Base-by-base conservation (phyloP, 2,329 filamentous ascomycete species). In the Cladosporium halotolerans region DNA sequence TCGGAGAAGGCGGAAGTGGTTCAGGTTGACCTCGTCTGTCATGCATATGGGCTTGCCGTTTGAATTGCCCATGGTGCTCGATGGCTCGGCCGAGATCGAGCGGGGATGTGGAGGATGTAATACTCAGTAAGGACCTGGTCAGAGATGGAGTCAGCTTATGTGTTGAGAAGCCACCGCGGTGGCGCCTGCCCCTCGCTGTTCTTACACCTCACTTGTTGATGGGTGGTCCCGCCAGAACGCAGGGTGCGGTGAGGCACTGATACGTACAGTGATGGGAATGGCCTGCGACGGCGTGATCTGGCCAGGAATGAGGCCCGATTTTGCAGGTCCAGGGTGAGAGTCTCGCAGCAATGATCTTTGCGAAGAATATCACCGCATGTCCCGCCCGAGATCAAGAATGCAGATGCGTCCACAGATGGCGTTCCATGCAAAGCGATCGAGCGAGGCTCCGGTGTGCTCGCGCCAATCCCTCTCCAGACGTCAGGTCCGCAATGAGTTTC, bases 21-120 rank as follows among this genome's bases (percentile, higher is more conserved):
- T 96, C 63, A 99, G 84, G 71, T 92, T 97, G 63, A 96, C 93
- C 85, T 96, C 88, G 76, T 95, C 91, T 74, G 86, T 88, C 74
- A 91, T 85, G 71, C 90, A 86, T 76, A 95, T 83, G 73, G 88
- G 89, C 73, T 96, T 96, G 73, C 91, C 91, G 74, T 92, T 90
- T 70, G 85, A 87, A 76, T 97, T 96, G 70, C 92, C 92, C 92
- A 97, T 97, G 39, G 23, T 36, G 28, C n/a, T 28, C 13, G 4
- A 14, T 2, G 19, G 13, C 10, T 42, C 33, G 39, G 14, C 36
- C 44, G 51, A 38, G 42, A 19, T 45, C 23, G 34, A 41, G 44
- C 36, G 51, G 36, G n/a, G 16, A 36, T 38, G 16, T 7, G 40
- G 13, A 28, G 13, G 8, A 8, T 31, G 28, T 18, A 9, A 19